phyloP scores from a whole-genome alignment of 257 asterid genomes.

The Verbena officinalis region DNA sequence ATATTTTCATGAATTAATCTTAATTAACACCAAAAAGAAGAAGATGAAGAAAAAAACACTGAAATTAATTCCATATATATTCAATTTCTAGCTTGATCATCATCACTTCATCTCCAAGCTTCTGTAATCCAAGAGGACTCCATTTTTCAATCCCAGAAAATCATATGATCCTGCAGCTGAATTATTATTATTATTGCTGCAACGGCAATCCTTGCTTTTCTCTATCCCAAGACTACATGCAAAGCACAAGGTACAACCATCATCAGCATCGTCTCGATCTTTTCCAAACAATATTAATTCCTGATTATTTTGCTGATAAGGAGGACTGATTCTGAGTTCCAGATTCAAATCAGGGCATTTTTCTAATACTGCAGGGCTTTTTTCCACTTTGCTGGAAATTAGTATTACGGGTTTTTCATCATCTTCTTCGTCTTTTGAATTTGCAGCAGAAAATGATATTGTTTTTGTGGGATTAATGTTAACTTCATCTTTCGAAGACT shows the following conservation, averaged over 20 bases:
- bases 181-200: conserved; percentile 27
- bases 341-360: conserved; percentile 85
- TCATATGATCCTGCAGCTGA: conserved; percentile 63
- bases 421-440: conserved; percentile 33
- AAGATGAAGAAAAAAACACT: not conserved
- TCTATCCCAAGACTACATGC: conserved; percentile 67
- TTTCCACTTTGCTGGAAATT: conserved; percentile 24
- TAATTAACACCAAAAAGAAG: not conserved
- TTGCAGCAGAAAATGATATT: conserved; percentile 50
- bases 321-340: conserved; percentile 87
- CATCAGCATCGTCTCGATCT: conserved; percentile 27
- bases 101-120: conserved; percentile 69
- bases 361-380: conserved; percentile 42
- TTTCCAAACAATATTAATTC: conserved; percentile 31
- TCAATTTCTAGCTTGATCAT: no score
- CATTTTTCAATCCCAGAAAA: conserved; percentile 60
- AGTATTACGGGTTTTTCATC: conserved; percentile 3
- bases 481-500: conserved; percentile 22
- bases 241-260: conserved; percentile 47
- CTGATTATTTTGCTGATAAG: conserved; percentile 39
- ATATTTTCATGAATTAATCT: conserved; percentile 30
- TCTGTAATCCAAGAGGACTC: conserved; percentile 74
- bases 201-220: conserved; percentile 65
- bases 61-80: not conserved
- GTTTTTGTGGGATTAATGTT: conserved; percentile 29